Base-by-base conservation (phyloP, 495 filamentous ascomycete species). In the Tuber magnatum region DNA sequence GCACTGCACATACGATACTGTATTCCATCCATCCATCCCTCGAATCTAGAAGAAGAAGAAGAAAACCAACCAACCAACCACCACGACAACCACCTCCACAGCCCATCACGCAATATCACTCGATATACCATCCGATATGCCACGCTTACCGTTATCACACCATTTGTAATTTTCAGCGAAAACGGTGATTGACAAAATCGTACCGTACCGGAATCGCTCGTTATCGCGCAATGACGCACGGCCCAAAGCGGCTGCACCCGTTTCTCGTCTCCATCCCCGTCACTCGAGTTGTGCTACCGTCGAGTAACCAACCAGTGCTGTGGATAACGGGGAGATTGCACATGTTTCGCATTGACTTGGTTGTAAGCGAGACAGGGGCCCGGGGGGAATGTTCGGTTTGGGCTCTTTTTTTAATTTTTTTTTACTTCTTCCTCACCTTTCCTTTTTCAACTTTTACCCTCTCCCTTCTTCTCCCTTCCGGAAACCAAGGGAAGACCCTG, bases 291-390 rank as follows among this genome's bases (percentile, higher is more conserved):
- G 6, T 18, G 44, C 0, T 18, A 5, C 16, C 14, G 43, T 18
- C 4, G 12, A 44, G 43, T 18, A 44, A 10, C 14, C 14, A 14
- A 18, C 1, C 39, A 3, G 39, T 40, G 43, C 12, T 1, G 43
- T 1, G 35, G 56, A 65, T 65, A 65, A 65, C 56, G 56, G 14
- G 56, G 56, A 65, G 56, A 65, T 65, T 65, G 6, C 56, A 20
- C 56, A 20, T 35, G 56, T 65, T 65, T 65, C 56, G 56, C 56
- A 18, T 65, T 35, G 2, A 35, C 56, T 65, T 28, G 28, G 28
- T 65, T 65, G 28, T 35, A 65, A 65, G 56, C 56, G 56, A 65
- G 56, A 65, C 32, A 65, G 56, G 56, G 56, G n/a, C n/a, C n/a
- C 7, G n/a, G 51, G 2, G 24, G 48, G 24, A 51, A 10, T n/a